Base-by-base conservation (phyloP, 768 basidiomycete species). In the Trametes villosa region DNA sequence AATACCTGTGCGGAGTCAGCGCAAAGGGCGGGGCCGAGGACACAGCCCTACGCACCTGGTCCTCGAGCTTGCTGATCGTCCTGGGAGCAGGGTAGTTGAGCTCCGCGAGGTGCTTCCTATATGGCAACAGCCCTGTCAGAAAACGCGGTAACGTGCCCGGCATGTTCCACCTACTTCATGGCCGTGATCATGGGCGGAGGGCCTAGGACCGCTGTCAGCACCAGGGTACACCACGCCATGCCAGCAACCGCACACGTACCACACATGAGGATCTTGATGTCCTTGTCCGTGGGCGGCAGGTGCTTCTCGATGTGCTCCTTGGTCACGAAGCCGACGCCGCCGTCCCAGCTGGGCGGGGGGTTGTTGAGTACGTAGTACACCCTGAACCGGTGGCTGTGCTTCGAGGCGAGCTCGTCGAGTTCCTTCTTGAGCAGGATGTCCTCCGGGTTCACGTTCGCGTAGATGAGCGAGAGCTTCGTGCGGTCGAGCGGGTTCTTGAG, bases 341-440 rank as follows among this genome's bases (percentile, higher is more conserved):
- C 92, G 4, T 79, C 83, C 97, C 97, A 99, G 64, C 75, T 80
- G 27, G 83, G 78, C 5, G 96, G 95, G 2, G 95, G 87, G 79
- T 94, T 97, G 82, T 99, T 98, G 70, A 99, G 85, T 55, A 97
- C 94, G 73, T 95, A 94, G 77, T 84, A 86, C 53, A 96, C 81
- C 65, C 83, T 86, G 82, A 98, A 94, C 59, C 86, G 81, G 46
- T 79, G 73, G 22, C 80, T 78, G 69, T 96, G 82, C 56, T 76
- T 78, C 48, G 78, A 79, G 18, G 83, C 82, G 45, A 98, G 85
- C 55, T 84, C 81, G 73, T 98, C 94, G 47, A 99, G 83, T 70
- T 98, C 94, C 60, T 85, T 82, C 70, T 86, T 91, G 68, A 98
- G 83, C 40, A 99, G 86, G 70, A 99, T 98, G 71, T 99, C 97